Conservation (phyloP, 768 basidiomycete genomes). For the Sporobolomyces roseus region DNA sequence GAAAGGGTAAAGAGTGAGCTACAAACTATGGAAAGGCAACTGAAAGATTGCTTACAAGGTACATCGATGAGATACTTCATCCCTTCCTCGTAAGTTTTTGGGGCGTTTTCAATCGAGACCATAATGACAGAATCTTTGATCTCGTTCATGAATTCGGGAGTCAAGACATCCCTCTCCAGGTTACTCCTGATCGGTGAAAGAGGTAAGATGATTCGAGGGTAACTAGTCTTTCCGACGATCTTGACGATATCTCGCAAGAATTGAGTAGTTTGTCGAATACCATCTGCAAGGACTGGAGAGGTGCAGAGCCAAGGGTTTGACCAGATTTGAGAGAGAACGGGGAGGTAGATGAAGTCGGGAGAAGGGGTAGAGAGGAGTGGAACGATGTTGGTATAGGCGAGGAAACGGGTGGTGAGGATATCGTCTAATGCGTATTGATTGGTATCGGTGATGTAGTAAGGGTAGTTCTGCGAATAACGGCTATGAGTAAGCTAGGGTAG, state of each 20-base stretch:
- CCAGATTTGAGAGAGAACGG: conserved; percentile 36
- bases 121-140: conserved; percentile 21
- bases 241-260: conserved; percentile 34
- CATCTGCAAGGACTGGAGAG: conserved; percentile 22
- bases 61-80: conserved; percentile 39
- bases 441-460: conserved; percentile 34
- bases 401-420: conserved; percentile 36
- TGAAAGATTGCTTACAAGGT: conserved; percentile 22
- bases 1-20: background rate
- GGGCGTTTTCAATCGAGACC: conserved; percentile 38
- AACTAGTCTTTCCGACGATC: conserved; percentile 23
- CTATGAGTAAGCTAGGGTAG: too few relatives aligned
- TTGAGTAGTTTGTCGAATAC: conserved; percentile 24
- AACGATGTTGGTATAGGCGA: conserved; percentile 21
- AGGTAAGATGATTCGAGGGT: conserved; percentile 34
- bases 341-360: conserved; percentile 42
- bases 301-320: conserved; percentile 38
- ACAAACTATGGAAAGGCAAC: background rate
- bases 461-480: too few relatives aligned
- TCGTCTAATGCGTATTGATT: conserved; percentile 40
- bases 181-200: conserved; percentile 24
- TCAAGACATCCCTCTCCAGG: conserved; percentile 20
- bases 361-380: conserved; percentile 28
- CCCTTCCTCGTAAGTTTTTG: conserved; percentile 23
- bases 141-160: conserved; percentile 28